A percentile compares a stretch with the other conserved stretches of the same genome.
phyloP scores from a whole-genome alignment of 441 rosid species.

The Dalechampia spathulata region DNA sequence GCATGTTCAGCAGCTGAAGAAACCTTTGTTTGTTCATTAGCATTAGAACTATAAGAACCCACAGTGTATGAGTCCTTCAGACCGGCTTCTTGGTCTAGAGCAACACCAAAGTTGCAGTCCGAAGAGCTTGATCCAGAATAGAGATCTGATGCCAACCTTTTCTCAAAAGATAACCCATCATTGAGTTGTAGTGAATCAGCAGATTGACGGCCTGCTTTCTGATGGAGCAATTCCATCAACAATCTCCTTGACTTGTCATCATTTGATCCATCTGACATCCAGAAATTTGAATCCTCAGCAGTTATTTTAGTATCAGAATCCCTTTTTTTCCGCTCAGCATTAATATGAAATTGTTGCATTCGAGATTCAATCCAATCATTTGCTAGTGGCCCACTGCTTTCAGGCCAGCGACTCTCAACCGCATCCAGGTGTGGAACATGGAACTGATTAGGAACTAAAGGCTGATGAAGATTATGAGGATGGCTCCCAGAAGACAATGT shows the following conservation, averaged over 20 bases:
- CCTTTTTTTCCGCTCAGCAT: slow-evolving; percentile 22
- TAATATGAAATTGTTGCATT: slow-evolving; percentile 21
- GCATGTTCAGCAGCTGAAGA: slow-evolving; percentile 33
- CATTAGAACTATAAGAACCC: slow-evolving; percentile 18
- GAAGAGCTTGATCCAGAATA: slow-evolving; percentile 18
- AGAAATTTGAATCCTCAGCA: slow-evolving; percentile 20
- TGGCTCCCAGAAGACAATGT: slow-evolving; percentile 20
- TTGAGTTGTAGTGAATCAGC: slow-evolving; percentile 15
- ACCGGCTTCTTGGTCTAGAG: slow-evolving; percentile 16
- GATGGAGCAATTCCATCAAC: slow-evolving; percentile 33
- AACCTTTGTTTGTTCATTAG: slow-evolving; percentile 13
- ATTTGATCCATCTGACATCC: slow-evolving; percentile 29
- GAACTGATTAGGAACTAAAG: slow-evolving; percentile 19
- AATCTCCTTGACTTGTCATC: slow-evolving; percentile 30
- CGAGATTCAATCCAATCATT: slow-evolving; percentile 33
- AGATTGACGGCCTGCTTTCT: slow-evolving; percentile 24
- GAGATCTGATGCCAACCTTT: slow-evolving; percentile 19
- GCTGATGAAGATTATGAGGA: slow-evolving; percentile 13
- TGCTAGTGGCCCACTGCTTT: slow-evolving; percentile 22
- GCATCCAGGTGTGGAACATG: slow-evolving; percentile 12
- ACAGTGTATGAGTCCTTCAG: slow-evolving; percentile 17
- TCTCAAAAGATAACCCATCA: slow-evolving; percentile 11
- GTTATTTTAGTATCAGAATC: slow-evolving; percentile 33
- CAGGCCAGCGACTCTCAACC: slow-evolving; percentile 21
- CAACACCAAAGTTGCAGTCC: slow-evolving; percentile 14